Conservation (phyloP, 805 yeast species). For the Maudiozyma serrabonitensis region DNA sequence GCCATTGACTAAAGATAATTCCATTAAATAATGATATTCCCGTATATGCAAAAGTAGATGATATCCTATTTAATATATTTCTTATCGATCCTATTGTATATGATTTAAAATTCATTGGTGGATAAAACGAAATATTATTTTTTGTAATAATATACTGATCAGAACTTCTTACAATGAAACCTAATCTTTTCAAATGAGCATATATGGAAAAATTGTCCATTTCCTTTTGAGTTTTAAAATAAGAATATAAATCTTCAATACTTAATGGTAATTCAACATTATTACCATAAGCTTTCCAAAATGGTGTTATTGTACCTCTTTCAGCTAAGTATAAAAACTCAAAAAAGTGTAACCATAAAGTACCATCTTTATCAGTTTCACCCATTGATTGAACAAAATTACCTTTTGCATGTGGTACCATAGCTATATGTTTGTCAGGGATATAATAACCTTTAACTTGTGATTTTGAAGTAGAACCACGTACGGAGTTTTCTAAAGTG, state of each 20-base stretch:
- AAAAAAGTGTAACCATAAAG: constrained; percentile 46
- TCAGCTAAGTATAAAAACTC: constrained; percentile 74
- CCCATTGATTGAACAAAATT: constrained; percentile 71
- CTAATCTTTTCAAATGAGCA: constrained; percentile 65
- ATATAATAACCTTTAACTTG: constrained; percentile 43
- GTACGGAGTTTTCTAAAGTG: constrained; percentile 41
- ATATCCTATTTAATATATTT: background rate
- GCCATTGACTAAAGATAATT: constrained; percentile 15
- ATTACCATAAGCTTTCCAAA: constrained; percentile 8
- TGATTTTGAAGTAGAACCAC: constrained; percentile 42
- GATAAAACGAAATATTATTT: constrained; percentile 9
- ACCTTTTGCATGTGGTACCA: constrained; percentile 51
- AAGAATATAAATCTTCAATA: constrained; percentile 54
- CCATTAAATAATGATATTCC: constrained; percentile 10
- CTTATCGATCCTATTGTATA: background rate
- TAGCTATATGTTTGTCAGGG: constrained; percentile 27
- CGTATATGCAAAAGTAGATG: constrained; percentile 1
- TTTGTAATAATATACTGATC: background rate
- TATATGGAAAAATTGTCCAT: constrained; percentile 57
- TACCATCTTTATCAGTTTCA: constrained; percentile 37
- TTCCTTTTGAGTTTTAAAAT: constrained; percentile 33
- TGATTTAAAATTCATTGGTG: constrained; percentile 2
- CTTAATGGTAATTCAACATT: constrained; percentile 35
- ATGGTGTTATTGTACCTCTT: constrained; percentile 56
- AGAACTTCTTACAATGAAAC: constrained; percentile 47